Base-by-base conservation (phyloP, 2,329 filamentous ascomycete genomes). In the Beauveria rudraprayagi region DNA sequence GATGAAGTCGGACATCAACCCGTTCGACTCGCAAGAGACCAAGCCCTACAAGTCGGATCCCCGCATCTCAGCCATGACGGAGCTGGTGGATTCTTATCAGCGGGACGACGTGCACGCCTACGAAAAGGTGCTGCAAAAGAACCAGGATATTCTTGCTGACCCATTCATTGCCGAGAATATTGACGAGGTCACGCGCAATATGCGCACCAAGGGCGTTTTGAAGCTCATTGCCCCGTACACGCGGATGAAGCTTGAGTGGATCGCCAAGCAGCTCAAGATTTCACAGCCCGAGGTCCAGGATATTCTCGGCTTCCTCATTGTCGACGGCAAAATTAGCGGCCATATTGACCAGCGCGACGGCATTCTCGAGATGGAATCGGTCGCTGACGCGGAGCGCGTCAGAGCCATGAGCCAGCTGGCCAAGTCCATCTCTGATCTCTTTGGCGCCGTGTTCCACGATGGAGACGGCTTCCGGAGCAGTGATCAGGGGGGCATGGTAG, bases 81-180 rank as follows among this genome's bases (percentile, higher is more conserved):
- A 97, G 67, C 83, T 99, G 1, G 94, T 99, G 24, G 92, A 97
- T 68, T 92, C 94, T 11, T 99, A 96, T 74, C 94, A 97, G 76
- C 86, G 90, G 62, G 93, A 97, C 69, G 93, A 97, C 71, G 93
- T 99, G 66, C 89, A 93, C 72, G 82, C 84, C 66, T 99, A 99
- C 75, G 91, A 97, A 75, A 86, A 84, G 60, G 92, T 97, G 43
- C 80, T 99, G 61, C 86, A 91, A 69, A 87, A 87, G 70, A 95
- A 97, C 77, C 88, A 87, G 69, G 94, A 97, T 70, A 87, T 99
- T 28, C 81, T 97, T 44, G 86, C 88, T 14, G 94, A 99, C 72
- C 87, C 90, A 0, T 99, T 97, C 77, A 99, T 99, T 68, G 93
- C 93, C 30, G 94, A 97, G 76, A 97, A 99, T 72, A 99, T 99